These are phyloP conservation scores for Rhizopus microsporus DNA, from an alignment of 371 early-diverging fungal genomes.

Conservation along the genomic window DNA sequence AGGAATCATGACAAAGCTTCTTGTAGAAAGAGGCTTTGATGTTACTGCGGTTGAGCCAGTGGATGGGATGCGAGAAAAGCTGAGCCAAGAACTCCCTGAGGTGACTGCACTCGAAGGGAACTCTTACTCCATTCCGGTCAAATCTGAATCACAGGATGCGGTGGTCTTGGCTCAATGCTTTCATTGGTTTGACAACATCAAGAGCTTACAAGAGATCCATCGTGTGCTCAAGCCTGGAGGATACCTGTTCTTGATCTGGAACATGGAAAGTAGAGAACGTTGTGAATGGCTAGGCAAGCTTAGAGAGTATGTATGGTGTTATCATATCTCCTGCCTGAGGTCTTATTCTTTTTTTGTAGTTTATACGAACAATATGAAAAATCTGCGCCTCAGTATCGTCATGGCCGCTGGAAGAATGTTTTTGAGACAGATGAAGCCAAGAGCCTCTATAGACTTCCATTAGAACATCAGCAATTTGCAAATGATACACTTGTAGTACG, in stretches of 20 bases:
- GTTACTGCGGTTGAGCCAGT: conserved; percentile 55
- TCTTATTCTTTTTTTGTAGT: conserved; percentile 14
- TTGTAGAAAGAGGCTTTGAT: conserved; percentile 24
- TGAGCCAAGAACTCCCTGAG: conserved; percentile 25
- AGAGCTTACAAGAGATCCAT: conserved; percentile 46
- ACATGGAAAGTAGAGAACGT: conserved; percentile 44
- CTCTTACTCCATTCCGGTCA: conserved; percentile 45
- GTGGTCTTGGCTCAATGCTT: conserved; percentile 58
- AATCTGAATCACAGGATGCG: conserved; percentile 39
- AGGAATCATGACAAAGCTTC: conserved; percentile 43
- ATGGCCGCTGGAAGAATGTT: conserved; percentile 36
- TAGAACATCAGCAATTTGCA: conserved; percentile 24
- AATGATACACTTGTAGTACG: conserved; percentile 20
- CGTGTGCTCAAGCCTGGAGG: conserved; percentile 54
- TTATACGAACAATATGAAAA: conserved; percentile 37
- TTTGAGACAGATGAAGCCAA: conserved; percentile 34
- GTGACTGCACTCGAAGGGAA: conserved; percentile 42
- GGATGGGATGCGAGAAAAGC: conserved; percentile 43
- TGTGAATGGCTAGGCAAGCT: conserved; percentile 41
- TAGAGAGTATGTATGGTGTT: conserved; percentile 24
- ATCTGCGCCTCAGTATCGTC: conserved; percentile 41
- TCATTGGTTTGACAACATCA: conserved; percentile 58
- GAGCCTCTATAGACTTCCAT: conserved; percentile 23
- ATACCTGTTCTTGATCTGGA: conserved; percentile 47
- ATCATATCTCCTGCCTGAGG: not conserved